phyloP scores from a whole-genome alignment of 2,329 filamentous ascomycete genomes.

The Macrophomina pseudophaseolina region DNA sequence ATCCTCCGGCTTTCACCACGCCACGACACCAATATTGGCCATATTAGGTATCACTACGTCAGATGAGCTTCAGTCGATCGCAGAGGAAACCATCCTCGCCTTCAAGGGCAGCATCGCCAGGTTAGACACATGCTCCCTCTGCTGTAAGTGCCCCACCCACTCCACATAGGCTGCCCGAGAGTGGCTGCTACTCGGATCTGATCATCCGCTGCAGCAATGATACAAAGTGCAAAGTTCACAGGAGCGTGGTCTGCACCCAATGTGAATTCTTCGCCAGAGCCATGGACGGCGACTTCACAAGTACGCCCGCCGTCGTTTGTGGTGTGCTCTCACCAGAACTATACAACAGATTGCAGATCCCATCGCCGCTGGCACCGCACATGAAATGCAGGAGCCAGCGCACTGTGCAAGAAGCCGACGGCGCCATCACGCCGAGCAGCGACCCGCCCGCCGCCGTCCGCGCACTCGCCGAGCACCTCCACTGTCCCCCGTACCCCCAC shows the following conservation, averaged over 20 bases:
- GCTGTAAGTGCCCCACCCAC: neutral
- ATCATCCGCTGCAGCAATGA: neutral
- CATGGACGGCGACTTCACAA: neutral
- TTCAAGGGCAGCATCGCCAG: neutral
- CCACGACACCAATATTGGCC: too few species aligned
- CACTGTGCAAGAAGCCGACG: neutral
- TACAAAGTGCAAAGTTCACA: neutral
- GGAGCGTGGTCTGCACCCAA: neutral
- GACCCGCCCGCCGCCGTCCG: constrained; percentile 76
- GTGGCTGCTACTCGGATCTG: neutral
- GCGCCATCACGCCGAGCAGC: constrained; percentile 64
- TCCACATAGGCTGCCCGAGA: neutral
- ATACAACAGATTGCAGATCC: too few species aligned
- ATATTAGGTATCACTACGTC: too few species aligned
- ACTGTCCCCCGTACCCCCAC: constrained; percentile 75
- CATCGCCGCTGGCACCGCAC: too few species aligned
- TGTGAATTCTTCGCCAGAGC: neutral
- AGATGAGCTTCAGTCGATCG: too few species aligned
- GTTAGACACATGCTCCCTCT: neutral
- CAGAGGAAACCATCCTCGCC: neutral
- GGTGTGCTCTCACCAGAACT: too few species aligned
- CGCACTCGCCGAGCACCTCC: constrained; percentile 81
- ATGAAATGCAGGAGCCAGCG: too few species aligned
- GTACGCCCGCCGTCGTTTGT: too few species aligned
- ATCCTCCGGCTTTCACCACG: too few species aligned